Conservation (phyloP, 768 basidiomycete genomes). For the Boletus rubroflammeus region DNA sequence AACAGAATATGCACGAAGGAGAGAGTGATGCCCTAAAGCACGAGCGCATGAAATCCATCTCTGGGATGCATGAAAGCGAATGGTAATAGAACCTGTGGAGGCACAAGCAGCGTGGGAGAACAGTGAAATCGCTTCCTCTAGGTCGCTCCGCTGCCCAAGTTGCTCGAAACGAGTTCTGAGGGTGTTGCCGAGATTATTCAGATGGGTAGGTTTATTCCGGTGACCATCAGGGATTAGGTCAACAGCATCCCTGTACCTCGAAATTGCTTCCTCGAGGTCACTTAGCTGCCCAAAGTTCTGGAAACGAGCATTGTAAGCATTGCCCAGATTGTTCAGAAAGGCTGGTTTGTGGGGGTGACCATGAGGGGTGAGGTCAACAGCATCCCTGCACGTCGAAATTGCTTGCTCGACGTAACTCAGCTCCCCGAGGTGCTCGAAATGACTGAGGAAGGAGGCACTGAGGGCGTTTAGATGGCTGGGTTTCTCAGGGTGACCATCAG, state of each 20-base stretch:
- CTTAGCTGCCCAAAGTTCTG: neutral
- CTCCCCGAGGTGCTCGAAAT: neutral
- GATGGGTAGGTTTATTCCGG: neutral
- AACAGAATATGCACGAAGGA: neutral
- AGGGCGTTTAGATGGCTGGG: neutral
- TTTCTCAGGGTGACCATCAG: neutral
- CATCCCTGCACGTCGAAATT: neutral
- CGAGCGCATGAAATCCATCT: neutral
- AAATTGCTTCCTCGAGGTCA: conserved; percentile 4
- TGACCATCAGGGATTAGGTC: neutral
- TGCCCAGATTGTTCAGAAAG: neutral
- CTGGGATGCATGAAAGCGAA: neutral
- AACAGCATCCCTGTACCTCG: neutral
- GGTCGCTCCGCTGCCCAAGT: neutral
- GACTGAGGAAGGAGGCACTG: neutral
- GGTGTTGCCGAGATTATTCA: neutral
- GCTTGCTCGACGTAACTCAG: neutral
- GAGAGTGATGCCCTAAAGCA: neutral
- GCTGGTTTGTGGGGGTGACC: neutral
- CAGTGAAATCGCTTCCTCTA: neutral
- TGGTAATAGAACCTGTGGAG: neutral
- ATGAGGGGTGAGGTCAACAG: neutral
- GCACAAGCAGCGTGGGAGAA: neutral
- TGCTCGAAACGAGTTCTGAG: neutral
- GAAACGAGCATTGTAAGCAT: neutral